Conservation (phyloP, 768 basidiomycete genomes). For the Pisolithus marmoratus region DNA sequence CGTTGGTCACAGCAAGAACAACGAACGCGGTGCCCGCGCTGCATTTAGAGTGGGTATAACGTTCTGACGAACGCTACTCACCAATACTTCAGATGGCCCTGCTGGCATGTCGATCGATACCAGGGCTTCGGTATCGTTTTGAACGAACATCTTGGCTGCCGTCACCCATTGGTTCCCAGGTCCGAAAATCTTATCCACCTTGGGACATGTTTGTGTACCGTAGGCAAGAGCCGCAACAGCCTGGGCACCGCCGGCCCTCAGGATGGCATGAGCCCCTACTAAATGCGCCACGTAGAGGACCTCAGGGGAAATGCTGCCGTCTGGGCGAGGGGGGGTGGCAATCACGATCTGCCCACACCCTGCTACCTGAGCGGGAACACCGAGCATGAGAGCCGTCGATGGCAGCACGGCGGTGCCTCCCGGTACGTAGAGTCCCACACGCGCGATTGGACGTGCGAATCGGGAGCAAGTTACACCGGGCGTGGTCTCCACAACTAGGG, state of each 20-base stretch:
- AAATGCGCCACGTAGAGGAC: constrained; percentile 94
- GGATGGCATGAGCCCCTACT: constrained; percentile 83
- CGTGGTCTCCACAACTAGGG: constrained; percentile 90
- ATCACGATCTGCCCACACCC: constrained; percentile 89
- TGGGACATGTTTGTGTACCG: constrained; percentile 90
- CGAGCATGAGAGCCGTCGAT: constrained; percentile 96
- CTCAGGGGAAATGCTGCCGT: constrained; percentile 93
- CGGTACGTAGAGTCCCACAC: constrained; percentile 95
- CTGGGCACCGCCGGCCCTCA: constrained; percentile 95
- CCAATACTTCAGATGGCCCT: constrained; percentile 95
- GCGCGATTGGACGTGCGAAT: constrained; percentile 90
- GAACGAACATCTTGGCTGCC: constrained; percentile 98
- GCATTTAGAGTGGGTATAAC: constrained; percentile 57
- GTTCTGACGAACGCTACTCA: constrained; percentile 47
- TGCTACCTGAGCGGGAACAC: constrained; percentile 95
- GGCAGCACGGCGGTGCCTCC: constrained; percentile 96
- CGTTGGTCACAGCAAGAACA: constrained; percentile 32
- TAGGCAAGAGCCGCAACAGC: constrained; percentile 96
- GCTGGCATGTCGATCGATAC: constrained; percentile 99
- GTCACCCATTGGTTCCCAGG: constrained; percentile 99
- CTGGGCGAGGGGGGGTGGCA: constrained; percentile 91
- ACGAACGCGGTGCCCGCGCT: constrained; percentile 51
- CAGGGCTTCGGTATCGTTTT: constrained; percentile 94
- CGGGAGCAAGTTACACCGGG: constrained; percentile 95
- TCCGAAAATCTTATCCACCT: constrained; percentile 99